These are phyloP conservation scores for Candida easanensis DNA, from an alignment of 805 yeast species.

Conservation along the genomic window DNA sequence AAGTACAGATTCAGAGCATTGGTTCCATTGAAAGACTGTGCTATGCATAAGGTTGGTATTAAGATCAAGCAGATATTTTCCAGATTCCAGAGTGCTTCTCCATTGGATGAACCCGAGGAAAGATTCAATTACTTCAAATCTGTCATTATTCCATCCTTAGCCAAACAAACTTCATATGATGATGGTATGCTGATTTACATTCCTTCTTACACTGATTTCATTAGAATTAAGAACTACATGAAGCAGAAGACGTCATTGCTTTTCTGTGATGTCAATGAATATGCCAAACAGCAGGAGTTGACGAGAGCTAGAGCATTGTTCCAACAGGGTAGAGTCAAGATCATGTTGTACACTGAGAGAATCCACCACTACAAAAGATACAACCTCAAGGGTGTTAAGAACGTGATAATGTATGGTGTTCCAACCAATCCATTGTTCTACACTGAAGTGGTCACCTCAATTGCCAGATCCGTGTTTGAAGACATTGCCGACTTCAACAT, in stretches of 20 bases:
- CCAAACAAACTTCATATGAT: constrained; percentile 55
- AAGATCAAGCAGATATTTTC: constrained; percentile 67
- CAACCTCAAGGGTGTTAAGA: constrained; percentile 81
- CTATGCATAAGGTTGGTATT: constrained; percentile 63
- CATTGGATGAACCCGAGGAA: constrained; percentile 72
- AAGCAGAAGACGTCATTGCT: constrained; percentile 55
- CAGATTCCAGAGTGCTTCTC: constrained; percentile 57
- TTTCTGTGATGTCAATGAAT: constrained; percentile 79
- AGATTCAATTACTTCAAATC: constrained; percentile 79
- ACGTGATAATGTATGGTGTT: constrained; percentile 74
- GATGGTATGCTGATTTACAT: constrained; percentile 78
- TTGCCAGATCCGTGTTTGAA: constrained; percentile 55
- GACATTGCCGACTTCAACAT: constrained; percentile 54
- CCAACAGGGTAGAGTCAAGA: constrained; percentile 55
- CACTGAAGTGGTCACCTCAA: constrained; percentile 65
- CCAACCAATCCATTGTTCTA: constrained; percentile 87
- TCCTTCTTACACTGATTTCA: constrained; percentile 83
- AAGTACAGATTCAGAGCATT: constrained; percentile 52
- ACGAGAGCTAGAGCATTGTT: constrained; percentile 72
- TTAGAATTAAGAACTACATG: constrained; percentile 68
- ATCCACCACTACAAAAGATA: constrained; percentile 88
- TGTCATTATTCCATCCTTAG: constrained; percentile 68
- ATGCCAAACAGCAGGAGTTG: constrained; percentile 67
- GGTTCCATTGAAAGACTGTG: constrained; percentile 44
- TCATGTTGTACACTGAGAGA: constrained; percentile 90